Base-by-base conservation (phyloP, 2,329 filamentous ascomycete species). In the Ophiocordyceps camponoti-saundersi region DNA sequence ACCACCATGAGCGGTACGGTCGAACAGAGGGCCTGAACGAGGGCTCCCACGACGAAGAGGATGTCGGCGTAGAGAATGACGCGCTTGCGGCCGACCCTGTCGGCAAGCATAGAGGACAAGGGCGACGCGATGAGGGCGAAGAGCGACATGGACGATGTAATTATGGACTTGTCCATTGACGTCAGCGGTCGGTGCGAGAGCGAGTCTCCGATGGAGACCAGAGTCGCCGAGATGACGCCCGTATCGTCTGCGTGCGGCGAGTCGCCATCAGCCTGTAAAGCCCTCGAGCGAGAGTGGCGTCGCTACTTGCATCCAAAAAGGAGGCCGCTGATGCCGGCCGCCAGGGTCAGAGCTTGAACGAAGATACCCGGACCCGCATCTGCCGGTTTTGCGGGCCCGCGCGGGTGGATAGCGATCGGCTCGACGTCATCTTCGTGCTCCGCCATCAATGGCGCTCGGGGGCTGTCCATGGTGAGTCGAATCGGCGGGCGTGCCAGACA, bases 111-210 rank as follows among this genome's bases (percentile, higher is more conserved):
- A 3, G 79, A 81, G 2, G 79, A 76, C 40, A 79, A 68, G 2
- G 81, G 79, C 2, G 79, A 82, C 40, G 77, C 65, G 47, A 78
- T 56, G 4, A 82, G 73, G 4, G 82, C 81, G 50, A 80, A 73
- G 44, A 85, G 71, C 5, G 79, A 75, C 6, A 81, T 84, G 21
- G 72, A 74, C n/a, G 78, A 80, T 3, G 81, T 85, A 55, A 83
- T 80, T 52, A 85, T 66, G 7, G 80, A 83, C 59, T 80, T 85
- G 61, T 83, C 79, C 55, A 80, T 62, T 0, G 77, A 75, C 1
- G 71, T 78, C 23, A 83, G 67, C 10, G 67, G 60, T 44, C 71
- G 72, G 48, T 65, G 59, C 26, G 74, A 78, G 30, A 83, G 73
- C 10, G 77, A 75, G 2, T 65, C 68, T 45, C 72, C 73, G 52